These are phyloP conservation scores for Cutaneotrichosporon dermatis DNA, from an alignment of 1,284 basidiomycete species.

Conservation along the genomic window DNA sequence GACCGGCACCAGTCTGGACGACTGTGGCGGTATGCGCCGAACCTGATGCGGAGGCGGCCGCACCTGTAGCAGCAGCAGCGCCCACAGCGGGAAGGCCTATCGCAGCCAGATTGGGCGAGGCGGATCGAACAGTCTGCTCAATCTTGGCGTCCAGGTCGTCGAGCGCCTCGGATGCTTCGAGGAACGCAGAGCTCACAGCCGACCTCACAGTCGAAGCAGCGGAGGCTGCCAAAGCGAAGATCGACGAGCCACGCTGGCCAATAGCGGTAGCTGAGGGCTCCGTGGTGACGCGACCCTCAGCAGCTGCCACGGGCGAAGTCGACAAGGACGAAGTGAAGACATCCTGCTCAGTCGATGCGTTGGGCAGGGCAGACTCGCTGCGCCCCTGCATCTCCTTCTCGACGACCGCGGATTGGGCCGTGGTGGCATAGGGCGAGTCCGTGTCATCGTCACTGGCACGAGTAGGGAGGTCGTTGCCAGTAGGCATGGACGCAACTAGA, in stretches of 20 bases:
- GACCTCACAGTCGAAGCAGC: constrained; percentile 3
- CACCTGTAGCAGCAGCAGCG: not conserved
- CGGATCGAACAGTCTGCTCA: not conserved
- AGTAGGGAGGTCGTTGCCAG: not conserved
- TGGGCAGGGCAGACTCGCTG: not conserved
- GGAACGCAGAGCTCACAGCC: constrained; percentile 6
- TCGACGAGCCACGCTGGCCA: not conserved
- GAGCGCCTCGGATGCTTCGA: constrained; percentile 6
- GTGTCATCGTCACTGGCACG: not conserved
- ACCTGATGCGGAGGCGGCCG: not conserved
- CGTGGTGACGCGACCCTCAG: not conserved
- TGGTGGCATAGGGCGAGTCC: not conserved
- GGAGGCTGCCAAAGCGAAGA: not conserved
- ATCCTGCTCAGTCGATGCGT: not conserved
- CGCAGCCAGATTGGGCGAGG: constrained; percentile 1
- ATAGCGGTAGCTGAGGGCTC: no score
- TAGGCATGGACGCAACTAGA: not conserved
- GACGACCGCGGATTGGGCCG: not conserved
- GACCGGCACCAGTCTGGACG: not conserved
- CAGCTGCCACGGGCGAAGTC: not conserved
- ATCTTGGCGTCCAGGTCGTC: constrained; percentile 6
- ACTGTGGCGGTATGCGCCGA: not conserved
- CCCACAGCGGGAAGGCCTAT: not conserved
- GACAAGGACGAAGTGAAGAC: not conserved
- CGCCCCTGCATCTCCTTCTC: not conserved